Evolutionary conservation across 2,329 filamentous ascomycete species (phyloP).

Genomic region (Fusarium sp.): DNA sequence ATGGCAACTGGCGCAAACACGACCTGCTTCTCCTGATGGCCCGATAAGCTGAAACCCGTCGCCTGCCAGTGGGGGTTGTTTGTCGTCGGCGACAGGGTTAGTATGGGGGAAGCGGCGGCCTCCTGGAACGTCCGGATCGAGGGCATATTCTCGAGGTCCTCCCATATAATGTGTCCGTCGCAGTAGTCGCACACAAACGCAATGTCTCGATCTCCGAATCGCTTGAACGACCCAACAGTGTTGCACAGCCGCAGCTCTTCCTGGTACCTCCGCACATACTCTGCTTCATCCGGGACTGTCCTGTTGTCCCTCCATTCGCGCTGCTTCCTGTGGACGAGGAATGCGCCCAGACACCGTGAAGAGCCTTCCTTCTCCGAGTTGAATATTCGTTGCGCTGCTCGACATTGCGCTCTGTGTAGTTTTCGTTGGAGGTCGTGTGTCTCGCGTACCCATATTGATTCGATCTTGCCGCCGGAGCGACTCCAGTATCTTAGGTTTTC

Average conservation of each 20-base stretch:
- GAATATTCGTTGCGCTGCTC: slow-evolving; percentile 64
- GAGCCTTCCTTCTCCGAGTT: slow-evolving; percentile 58
- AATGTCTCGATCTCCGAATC: slow-evolving; percentile 62
- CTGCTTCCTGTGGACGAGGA: slow-evolving; percentile 61
- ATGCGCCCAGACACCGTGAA: slow-evolving; percentile 63
- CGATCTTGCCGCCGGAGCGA: slow-evolving; percentile 61
- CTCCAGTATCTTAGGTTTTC: slow-evolving; percentile 63
- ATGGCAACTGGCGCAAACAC: slow-evolving; percentile 66
- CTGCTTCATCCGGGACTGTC: slow-evolving; percentile 41
- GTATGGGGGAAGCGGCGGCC: slow-evolving; percentile 35
- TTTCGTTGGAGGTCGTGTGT: slow-evolving; percentile 58
- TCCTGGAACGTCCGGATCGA: slow-evolving; percentile 51
- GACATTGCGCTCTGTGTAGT: slow-evolving; percentile 65
- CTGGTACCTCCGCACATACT: slow-evolving; percentile 51
- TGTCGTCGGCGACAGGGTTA: slow-evolving; percentile 40
- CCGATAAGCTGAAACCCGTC: slow-evolving; percentile 52
- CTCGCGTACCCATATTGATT: slow-evolving; percentile 63
- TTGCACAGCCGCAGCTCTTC: slow-evolving; percentile 62
- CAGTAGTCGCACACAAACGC: slow-evolving; percentile 69
- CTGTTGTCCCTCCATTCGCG: slow-evolving; percentile 47
- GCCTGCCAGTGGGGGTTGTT: slow-evolving; percentile 61
- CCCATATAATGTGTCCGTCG: slow-evolving; percentile 67
- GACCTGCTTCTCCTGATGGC: slow-evolving; percentile 57
- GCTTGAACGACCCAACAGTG: slow-evolving; percentile 62
- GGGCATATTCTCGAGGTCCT: slow-evolving; percentile 62